Base-by-base conservation (phyloP, 805 yeast species). In the Saccharomycopsis fibuligera region DNA sequence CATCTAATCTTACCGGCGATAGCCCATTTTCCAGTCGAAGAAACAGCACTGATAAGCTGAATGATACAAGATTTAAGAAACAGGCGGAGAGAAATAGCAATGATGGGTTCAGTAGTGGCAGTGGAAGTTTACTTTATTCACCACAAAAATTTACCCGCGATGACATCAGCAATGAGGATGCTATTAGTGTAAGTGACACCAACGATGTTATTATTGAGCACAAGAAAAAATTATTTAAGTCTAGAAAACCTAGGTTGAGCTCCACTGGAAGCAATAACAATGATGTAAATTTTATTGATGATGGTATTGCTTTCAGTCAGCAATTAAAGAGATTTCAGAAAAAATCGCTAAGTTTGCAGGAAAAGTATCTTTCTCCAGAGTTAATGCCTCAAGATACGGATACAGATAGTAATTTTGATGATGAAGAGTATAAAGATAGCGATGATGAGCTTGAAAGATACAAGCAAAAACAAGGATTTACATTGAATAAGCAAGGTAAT, bases 381-480 rank as follows among this genome's bases (percentile, higher is more conserved):
- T 12, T 27, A 27, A 8, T 27, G 10, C 12, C 8, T 27, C 31
- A 27, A 27, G 8, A n/a, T n/a, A n/a, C n/a, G n/a, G 31, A 27
- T 27, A 27, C 5, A 8, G 21, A 21, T 12, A 9, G 8, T 8
- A 38, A 23, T n/a, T 6, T 17, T 38, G 41, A 5, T 16, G 41
- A 19, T 9, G 39, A 31, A 16, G 44, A 25, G 22, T 45, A 38
- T 38, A 12, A 8, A 3, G 44, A 45, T 31, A 38, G 44, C 38
- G 49, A 45, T 22, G 41, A 5, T 5, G 49, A 45, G 21, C n/a
- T 45, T 12, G 44, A 47, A 29, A 40, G 21, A 25, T 40, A 19
- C 19, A 37, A 37, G 35, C 10, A 8, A 27, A 35, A 25, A 10
- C 22, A 35, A 25, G 5, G 36, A 5, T 5, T 17, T 5, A 19